Evolutionary conservation across 805 yeast species (phyloP).

Genomic region (Starmerella bacillaris): DNA sequence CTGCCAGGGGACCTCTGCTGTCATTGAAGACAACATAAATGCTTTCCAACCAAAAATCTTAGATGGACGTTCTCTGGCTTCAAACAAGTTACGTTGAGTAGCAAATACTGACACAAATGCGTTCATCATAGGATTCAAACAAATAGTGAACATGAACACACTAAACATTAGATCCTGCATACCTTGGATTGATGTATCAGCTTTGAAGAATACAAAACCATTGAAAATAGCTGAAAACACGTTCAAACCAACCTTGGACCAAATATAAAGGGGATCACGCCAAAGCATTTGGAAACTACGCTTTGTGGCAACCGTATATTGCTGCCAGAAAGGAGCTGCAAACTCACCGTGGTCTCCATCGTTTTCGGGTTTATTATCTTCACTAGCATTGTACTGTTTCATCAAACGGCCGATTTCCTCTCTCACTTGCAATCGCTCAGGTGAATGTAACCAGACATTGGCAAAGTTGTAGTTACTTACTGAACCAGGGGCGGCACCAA

Average conservation of each 20-base stretch:
- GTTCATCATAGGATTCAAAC: constrained; percentile 40
- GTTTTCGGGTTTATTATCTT: constrained; percentile 14
- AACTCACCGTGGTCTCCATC: constrained; percentile 18
- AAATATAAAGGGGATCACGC: constrained; percentile 46
- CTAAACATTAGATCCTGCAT: constrained; percentile 44
- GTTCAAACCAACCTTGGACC: constrained; percentile 38
- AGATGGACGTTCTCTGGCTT: constrained; percentile 51
- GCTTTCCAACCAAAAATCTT: constrained; percentile 59
- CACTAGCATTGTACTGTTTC: constrained; percentile 19
- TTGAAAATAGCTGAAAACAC: constrained; percentile 40
- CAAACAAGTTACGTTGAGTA: constrained; percentile 42
- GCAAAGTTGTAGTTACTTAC: constrained; percentile 40
- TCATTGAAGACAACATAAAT: constrained; percentile 34
- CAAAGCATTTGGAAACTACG: constrained; percentile 33
- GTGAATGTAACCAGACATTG: constrained; percentile 40
- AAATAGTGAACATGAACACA: constrained; percentile 39
- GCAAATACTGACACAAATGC: constrained; percentile 47
- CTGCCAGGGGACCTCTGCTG: constrained; percentile 46
- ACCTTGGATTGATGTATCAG: constrained; percentile 35
- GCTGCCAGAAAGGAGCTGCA: constrained; percentile 34
- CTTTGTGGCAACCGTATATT: constrained; percentile 26
- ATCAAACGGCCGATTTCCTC: constrained; percentile 24
- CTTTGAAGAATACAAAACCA: constrained; percentile 55
- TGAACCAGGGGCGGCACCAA: constrained; percentile 72
- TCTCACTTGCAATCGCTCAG: constrained; percentile 24